Conservation (phyloP, 2,329 filamentous ascomycete species). For the Emericellopsis cladophorae region DNA sequence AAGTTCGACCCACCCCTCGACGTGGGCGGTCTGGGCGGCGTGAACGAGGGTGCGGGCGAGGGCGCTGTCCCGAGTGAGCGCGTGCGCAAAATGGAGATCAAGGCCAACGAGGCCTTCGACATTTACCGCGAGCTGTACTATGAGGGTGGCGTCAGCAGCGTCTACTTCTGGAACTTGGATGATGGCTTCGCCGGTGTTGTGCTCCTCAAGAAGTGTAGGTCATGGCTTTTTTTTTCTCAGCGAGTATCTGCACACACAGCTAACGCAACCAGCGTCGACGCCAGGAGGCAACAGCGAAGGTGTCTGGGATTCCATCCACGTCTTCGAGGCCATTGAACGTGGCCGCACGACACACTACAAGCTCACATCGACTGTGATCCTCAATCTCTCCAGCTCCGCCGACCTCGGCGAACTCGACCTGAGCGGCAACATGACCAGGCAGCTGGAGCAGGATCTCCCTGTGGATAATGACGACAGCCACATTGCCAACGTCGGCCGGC, state of each 20-base stretch:
- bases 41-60: conserved; percentile 52
- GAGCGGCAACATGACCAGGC: conserved; percentile 94
- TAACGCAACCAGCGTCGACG: conserved; percentile 40
- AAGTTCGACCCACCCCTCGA: conserved; percentile 89
- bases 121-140: conserved; percentile 95
- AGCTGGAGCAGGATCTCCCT: conserved; percentile 83
- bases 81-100: conserved; percentile 85
- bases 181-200: conserved; percentile 97
- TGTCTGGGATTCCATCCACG: conserved; percentile 96
- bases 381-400: conserved; percentile 58
- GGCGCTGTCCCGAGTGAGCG: conserved; percentile 81
- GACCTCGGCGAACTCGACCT: conserved; percentile 78
- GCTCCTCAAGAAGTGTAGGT: conserved; percentile 80
- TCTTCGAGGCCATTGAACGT: conserved; percentile 91
- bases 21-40: conserved; percentile 35
- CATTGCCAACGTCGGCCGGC: conserved; percentile 83
- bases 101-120: conserved; percentile 92
- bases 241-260: neutral
- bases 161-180: conserved; percentile 97
- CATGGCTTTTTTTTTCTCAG: neutral
- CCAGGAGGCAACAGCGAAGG: conserved; percentile 57
- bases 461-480: conserved; percentile 87
- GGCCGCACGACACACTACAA: conserved; percentile 93
- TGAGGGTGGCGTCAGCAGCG: conserved; percentile 88
- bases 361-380: conserved; percentile 90